Evolutionary conservation across 257 asterid species (phyloP).

Genomic region (Solanum virginianum): DNA sequence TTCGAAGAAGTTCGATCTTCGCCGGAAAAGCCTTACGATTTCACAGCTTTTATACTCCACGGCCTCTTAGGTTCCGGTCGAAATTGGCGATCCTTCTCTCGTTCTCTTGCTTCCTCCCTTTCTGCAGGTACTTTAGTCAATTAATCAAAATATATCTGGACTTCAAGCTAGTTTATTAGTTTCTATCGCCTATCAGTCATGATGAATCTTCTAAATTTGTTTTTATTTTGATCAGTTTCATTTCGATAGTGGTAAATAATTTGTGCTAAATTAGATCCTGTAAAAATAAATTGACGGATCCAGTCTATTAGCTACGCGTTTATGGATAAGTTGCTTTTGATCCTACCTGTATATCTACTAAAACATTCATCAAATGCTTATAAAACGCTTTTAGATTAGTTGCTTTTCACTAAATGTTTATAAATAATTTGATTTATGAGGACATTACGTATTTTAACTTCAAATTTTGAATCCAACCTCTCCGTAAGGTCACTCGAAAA

Average conservation of each 20-base stretch:
- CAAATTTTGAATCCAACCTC: too few species aligned
- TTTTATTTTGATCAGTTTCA: background rate
- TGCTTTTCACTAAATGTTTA: too few species aligned
- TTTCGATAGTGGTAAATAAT: background rate
- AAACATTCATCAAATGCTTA: too few species aligned
- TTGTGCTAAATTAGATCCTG: background rate
- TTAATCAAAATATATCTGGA: background rate
- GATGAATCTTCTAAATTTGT: background rate
- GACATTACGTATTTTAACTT: too few species aligned
- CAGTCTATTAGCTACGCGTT: too few species aligned
- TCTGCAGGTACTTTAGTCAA: slow-evolving; percentile 21
- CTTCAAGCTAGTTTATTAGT: background rate
- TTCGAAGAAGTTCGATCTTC: slow-evolving; percentile 55
- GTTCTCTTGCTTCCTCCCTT: slow-evolving; percentile 56
- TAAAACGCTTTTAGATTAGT: too few species aligned
- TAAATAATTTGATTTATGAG: too few species aligned
- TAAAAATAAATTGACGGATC: too few species aligned
- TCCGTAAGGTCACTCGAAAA: background rate
- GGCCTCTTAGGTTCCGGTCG: slow-evolving; percentile 93
- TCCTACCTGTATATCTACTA: too few species aligned
- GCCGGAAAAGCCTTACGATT: slow-evolving; percentile 33
- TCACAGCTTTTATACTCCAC: slow-evolving; percentile 79
- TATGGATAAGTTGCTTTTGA: too few species aligned
- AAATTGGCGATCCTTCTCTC: slow-evolving; percentile 91
- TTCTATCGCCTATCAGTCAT: background rate